phyloP scores from a whole-genome alignment of 257 asterid species.

The Voacanga thouarsii region DNA sequence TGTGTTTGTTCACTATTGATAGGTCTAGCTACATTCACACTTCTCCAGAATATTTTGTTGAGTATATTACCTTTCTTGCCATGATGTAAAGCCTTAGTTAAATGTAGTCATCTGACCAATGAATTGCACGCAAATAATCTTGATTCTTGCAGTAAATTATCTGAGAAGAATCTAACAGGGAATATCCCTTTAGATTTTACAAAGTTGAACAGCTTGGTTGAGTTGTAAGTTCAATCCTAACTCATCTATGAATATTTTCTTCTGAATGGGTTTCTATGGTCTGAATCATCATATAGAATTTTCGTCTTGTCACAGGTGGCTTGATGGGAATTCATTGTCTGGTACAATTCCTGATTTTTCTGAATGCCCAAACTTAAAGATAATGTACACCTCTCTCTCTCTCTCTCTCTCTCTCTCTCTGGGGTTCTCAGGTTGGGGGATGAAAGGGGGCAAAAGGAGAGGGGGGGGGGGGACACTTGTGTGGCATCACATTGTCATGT shows the following conservation, averaged over 20 bases:
- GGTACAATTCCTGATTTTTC: constrained; percentile 93
- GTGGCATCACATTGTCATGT: background rate
- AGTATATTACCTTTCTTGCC: background rate
- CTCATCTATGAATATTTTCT: constrained; percentile 1
- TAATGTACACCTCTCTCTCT: constrained; percentile 39
- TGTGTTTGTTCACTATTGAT: background rate
- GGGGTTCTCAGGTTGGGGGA: background rate
- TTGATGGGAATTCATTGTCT: constrained; percentile 70
- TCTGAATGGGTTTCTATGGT: constrained; percentile 6
- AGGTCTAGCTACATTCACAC: background rate
- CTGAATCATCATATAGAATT: background rate
- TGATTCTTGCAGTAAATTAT: constrained; percentile 58
- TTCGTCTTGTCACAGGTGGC: constrained; percentile 67
- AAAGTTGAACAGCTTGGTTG: constrained; percentile 57
- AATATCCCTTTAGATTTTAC: constrained; percentile 56
- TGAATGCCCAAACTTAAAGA: constrained; percentile 75
- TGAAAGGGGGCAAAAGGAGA: background rate
- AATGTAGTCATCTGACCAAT: background rate
- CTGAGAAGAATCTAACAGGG: constrained; percentile 68
- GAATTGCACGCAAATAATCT: background rate
- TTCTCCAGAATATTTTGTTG: background rate
- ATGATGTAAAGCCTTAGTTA: background rate
- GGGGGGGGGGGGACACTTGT: background rate
- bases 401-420: constrained; percentile 4
- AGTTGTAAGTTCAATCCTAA: constrained; percentile 52